Evolutionary conservation across 352 stramenopile species (phyloP).

Genomic region (Globisporangium spinosum): DNA sequence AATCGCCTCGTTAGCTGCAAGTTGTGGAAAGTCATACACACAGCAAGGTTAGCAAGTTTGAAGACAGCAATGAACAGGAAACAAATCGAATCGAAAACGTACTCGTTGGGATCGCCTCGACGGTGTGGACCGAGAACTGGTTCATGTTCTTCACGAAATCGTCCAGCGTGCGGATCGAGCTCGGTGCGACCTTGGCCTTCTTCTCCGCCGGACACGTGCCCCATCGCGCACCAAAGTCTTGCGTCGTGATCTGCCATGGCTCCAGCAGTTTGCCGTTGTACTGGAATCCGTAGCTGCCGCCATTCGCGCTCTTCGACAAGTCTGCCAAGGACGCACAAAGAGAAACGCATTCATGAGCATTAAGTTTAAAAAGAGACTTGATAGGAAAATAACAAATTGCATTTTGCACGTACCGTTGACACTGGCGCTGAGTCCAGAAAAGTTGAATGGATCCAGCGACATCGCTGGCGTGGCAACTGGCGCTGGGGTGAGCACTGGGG

Average conservation of each 20-base stretch:
- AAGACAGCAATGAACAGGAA: background rate
- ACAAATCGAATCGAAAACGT: conserved; percentile 25
- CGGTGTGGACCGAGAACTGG: conserved; percentile 74
- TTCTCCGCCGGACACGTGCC: conserved; percentile 78
- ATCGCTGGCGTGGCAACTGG: conserved; percentile 11
- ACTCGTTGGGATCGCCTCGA: conserved; percentile 84
- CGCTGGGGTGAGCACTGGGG: conserved; percentile 19
- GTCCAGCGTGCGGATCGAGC: conserved; percentile 74
- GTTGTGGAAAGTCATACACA: conserved; percentile 4
- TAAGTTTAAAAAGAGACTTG: background rate
- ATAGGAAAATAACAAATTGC: background rate
- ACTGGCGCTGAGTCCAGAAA: conserved; percentile 59
- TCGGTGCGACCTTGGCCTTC: conserved; percentile 82
- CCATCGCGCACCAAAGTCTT: conserved; percentile 85
- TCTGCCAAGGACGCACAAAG: conserved; percentile 15
- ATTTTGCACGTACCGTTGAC: conserved; percentile 50
- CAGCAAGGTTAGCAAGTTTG: background rate
- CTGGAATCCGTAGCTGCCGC: conserved; percentile 48
- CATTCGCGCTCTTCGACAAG: conserved; percentile 28
- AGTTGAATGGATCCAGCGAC: conserved; percentile 72
- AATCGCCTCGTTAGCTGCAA: conserved; percentile 86
- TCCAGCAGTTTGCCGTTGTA: conserved; percentile 79
- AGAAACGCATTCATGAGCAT: background rate
- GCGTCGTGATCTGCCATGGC: conserved; percentile 84
- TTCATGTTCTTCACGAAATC: conserved; percentile 82